These are phyloP conservation scores for Calonectria hongkongensis DNA, from an alignment of 2,329 filamentous ascomycete genomes.

Conservation along the genomic window DNA sequence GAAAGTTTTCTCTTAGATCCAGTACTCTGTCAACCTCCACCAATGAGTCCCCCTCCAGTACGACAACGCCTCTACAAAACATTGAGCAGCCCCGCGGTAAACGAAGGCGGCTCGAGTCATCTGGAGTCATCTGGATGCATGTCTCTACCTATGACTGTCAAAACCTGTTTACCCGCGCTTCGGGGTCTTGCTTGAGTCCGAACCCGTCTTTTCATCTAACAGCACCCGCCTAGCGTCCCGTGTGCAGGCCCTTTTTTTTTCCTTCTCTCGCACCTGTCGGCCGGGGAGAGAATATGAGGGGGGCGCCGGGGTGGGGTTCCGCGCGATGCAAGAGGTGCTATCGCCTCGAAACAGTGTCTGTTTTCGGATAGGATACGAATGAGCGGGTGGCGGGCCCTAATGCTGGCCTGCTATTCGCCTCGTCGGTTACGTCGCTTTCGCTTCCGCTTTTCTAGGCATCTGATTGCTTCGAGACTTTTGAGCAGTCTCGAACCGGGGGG, in stretches of 20 bases:
- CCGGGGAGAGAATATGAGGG: conserved; percentile 35
- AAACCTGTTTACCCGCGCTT: conserved; percentile 1
- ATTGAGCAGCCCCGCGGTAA: neutral
- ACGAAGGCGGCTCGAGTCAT: conserved; percentile 20
- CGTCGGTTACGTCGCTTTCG: conserved; percentile 34
- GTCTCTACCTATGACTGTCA: neutral
- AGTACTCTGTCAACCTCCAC: conserved; percentile 4
- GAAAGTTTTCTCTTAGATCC: conserved; percentile 14
- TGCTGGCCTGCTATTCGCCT: conserved; percentile 22
- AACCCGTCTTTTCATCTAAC: conserved; percentile 45
- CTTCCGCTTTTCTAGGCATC: conserved; percentile 8
- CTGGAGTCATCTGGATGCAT: conserved; percentile 12
- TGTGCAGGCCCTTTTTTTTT: neutral
- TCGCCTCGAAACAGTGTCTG: conserved; percentile 51
- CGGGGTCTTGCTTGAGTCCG: conserved; percentile 51
- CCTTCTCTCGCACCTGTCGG: conserved; percentile 27
- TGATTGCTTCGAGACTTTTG: conserved; percentile 5
- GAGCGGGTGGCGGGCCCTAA: conserved; percentile 1
- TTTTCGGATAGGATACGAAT: conserved; percentile 40
- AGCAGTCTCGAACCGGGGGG: conserved; percentile 21
- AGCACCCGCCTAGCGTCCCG: conserved; percentile 18
- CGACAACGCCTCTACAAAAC: neutral
- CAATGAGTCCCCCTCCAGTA: neutral
- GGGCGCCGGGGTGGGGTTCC: conserved; percentile 31
- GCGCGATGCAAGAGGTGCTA: neutral